Evolutionary conservation across 23 red algal species (phyloP).

Genomic region (Gracilaria caudata): DNA sequence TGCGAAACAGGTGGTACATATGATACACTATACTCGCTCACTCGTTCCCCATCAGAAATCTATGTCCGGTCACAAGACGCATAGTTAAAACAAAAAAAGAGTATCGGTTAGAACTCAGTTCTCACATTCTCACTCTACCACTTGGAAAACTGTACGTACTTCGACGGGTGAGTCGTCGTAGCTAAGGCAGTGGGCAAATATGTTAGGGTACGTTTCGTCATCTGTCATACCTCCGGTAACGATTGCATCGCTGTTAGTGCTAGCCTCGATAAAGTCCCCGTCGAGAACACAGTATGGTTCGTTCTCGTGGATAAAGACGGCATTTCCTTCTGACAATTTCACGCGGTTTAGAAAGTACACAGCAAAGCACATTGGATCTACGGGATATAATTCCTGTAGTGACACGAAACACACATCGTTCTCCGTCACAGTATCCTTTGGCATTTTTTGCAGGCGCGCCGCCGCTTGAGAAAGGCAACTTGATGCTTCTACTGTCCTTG

Average conservation of each 20-base stretch:
- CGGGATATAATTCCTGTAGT: conserved; percentile 33
- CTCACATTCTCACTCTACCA: neutral
- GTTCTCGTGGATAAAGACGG: conserved; percentile 49
- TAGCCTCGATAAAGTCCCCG: conserved; percentile 48
- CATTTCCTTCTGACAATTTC: conserved; percentile 39
- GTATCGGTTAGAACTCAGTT: neutral
- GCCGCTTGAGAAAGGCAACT: conserved; percentile 19
- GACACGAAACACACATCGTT: conserved; percentile 33
- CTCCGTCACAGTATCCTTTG: conserved; percentile 37
- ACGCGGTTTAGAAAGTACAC: conserved; percentile 56
- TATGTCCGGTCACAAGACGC: neutral
- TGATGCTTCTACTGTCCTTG: neutral
- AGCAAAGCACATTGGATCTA: conserved; percentile 50
- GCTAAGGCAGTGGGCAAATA: conserved; percentile 40
- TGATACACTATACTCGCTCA: conserved; percentile 37
- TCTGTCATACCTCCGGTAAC: conserved; percentile 48
- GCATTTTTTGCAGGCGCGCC: conserved; percentile 30
- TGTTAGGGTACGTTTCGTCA: neutral
- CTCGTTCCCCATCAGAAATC: conserved; percentile 58
- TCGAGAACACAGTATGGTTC: conserved; percentile 45
- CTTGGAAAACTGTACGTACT: neutral
- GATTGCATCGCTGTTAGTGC: conserved; percentile 16
- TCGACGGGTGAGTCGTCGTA: conserved; percentile 58
- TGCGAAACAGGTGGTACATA: conserved; percentile 59
- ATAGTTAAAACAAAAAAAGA: neutral